These are phyloP conservation scores for Pelagophyceae sp. DNA, from an alignment of 352 stramenopile species.

Conservation along the genomic window DNA sequence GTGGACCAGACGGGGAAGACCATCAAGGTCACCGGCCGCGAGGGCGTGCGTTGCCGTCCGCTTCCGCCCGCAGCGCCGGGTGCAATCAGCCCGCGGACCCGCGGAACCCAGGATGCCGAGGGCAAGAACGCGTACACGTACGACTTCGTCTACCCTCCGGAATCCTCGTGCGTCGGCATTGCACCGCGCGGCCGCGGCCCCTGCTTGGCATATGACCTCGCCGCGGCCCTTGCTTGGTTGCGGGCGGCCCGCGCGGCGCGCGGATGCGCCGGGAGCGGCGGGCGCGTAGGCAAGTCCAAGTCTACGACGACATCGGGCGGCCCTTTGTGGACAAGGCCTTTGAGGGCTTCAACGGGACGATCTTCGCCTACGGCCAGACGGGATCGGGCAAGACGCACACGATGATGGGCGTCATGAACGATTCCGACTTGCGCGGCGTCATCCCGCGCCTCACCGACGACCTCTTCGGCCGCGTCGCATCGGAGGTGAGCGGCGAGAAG, in stretches of 20 bases:
- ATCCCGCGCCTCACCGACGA: constrained; percentile 74
- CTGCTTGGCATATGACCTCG: too few relatives aligned
- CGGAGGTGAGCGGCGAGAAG: constrained; percentile 21
- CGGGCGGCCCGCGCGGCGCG: too few relatives aligned
- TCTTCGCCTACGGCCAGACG: constrained; percentile 62
- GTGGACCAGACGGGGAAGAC: constrained; percentile 41
- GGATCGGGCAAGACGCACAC: constrained; percentile 23
- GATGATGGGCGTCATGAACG: constrained; percentile 30
- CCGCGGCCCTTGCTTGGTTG: too few relatives aligned
- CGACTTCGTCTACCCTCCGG: constrained; percentile 62
- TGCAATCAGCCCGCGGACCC: too few relatives aligned
- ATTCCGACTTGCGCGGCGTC: constrained; percentile 58
- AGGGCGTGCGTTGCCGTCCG: not conserved
- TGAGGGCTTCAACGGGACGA: constrained; percentile 65
- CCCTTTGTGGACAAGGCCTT: constrained; percentile 53
- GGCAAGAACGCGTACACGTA: constrained; percentile 59
- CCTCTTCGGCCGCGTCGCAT: constrained; percentile 61
- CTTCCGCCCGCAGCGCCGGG: not conserved
- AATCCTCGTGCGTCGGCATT: too few relatives aligned
- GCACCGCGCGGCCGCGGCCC: too few relatives aligned
- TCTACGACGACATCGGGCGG: constrained; percentile 63
- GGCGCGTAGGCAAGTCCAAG: constrained; percentile 61
- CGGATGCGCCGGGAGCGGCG: too few relatives aligned
- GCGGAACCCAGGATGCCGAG: too few relatives aligned
- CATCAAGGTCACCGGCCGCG: constrained; percentile 24